A percentile compares a stretch with the other conserved stretches of the same genome.
Evolutionary conservation across 2,329 filamentous ascomycete species (phyloP).

Genomic region (Fusarium dimerum): DNA sequence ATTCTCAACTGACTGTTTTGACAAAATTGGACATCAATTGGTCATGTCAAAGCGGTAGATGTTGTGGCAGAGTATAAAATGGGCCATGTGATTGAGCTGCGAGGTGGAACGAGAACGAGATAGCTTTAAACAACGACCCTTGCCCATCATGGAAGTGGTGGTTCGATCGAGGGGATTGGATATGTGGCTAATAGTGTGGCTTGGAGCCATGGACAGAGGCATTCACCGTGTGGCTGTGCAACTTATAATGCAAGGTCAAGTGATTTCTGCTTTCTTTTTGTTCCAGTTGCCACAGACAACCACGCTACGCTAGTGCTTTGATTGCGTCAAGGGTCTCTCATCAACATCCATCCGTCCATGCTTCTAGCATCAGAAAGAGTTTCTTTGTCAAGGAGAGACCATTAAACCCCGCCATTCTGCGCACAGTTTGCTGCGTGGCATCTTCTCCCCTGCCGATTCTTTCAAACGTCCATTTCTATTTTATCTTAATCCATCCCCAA

Average conservation of each 20-base stretch:
- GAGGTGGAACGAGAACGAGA: neutral
- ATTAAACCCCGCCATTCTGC: neutral
- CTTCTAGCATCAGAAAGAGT: neutral
- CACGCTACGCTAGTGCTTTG: slow-evolving; percentile 29
- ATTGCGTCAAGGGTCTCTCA: slow-evolving; percentile 37
- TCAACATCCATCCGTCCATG: slow-evolving; percentile 25
- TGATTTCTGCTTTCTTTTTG: slow-evolving; percentile 16
- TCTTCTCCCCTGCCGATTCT: neutral
- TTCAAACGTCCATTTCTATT: neutral
- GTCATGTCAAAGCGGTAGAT: neutral
- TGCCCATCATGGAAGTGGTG: too few relatives aligned
- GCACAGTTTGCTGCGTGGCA: neutral
- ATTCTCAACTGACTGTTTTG: slow-evolving; percentile 13
- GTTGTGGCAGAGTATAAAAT: too few relatives aligned
- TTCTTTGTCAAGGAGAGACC: neutral
- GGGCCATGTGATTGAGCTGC: neutral
- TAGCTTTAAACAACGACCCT: too few relatives aligned
- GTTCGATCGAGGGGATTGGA: too few relatives aligned
- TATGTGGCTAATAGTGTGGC: too few relatives aligned
- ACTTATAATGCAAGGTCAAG: slow-evolving; percentile 12
- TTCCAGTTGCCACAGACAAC: slow-evolving; percentile 44
- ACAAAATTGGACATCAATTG: neutral
- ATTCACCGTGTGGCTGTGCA: slow-evolving; percentile 24
- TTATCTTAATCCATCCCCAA: neutral
- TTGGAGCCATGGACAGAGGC: too few relatives aligned